A percentile compares a stretch with the other conserved stretches of the same genome.
Evolutionary conservation across 768 basidiomycete species (phyloP).

Genomic region (Amanita phalloides): DNA sequence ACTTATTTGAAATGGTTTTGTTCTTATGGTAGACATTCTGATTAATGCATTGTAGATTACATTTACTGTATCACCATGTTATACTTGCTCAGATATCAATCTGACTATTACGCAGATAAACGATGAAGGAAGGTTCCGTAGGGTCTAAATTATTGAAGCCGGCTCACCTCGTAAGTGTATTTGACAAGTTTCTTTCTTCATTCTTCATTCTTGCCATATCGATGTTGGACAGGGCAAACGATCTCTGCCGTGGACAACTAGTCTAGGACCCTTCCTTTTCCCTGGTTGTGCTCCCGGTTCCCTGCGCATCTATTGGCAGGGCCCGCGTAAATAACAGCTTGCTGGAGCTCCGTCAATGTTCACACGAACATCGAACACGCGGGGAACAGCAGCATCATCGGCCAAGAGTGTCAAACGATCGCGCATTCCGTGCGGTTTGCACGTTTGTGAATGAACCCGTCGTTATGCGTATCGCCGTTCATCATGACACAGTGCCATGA

Average conservation of each 20-base stretch:
- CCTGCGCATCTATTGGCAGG: background rate
- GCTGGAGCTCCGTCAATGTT: background rate
- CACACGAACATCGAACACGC: background rate
- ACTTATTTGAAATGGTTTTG: slow-evolving; percentile 49
- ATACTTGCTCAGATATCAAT: background rate
- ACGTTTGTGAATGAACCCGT: background rate
- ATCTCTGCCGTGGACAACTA: background rate
- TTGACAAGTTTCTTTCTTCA: no score
- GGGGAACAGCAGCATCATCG: background rate
- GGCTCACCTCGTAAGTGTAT: background rate
- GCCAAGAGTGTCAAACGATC: background rate
- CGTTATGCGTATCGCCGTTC: background rate
- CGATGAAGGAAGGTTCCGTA: background rate
- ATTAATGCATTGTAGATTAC: slow-evolving; percentile 11
- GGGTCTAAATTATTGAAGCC: background rate
- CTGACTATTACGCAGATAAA: background rate
- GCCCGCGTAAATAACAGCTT: background rate
- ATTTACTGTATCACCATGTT: slow-evolving; percentile 2
- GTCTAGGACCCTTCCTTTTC: background rate
- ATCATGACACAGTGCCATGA: background rate
- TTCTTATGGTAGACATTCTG: background rate
- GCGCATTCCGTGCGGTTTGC: background rate
- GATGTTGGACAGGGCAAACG: no score
- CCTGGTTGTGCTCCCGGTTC: background rate
- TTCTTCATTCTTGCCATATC: background rate